phyloP scores from a whole-genome alignment of 2,329 filamentous ascomycete genomes.

The Pseudocercospora macadamiae region DNA sequence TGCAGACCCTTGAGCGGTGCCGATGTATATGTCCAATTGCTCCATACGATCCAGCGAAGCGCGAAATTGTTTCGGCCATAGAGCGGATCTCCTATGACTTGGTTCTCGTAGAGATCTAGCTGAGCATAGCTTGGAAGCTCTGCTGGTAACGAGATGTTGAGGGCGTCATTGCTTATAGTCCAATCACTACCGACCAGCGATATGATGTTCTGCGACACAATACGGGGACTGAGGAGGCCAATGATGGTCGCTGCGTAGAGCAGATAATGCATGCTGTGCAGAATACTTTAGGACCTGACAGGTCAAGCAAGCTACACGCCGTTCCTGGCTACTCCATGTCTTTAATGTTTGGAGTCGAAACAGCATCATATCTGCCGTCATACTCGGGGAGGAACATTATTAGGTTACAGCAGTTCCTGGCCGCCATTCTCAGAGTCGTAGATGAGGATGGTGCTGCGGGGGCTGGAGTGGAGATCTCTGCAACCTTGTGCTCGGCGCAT shows the following conservation, averaged over 20 bases:
- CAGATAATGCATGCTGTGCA: constrained; percentile 1
- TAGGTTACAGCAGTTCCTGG: constrained; percentile 11
- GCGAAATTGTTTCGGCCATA: constrained; percentile 63
- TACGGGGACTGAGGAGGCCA: neutral
- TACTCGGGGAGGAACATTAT: constrained; percentile 5
- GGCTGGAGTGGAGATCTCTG: constrained; percentile 2
- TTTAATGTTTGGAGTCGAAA: neutral
- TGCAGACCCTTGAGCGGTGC: constrained; percentile 47
- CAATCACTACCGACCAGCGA: constrained; percentile 44
- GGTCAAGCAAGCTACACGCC: neutral
- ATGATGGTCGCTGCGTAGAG: neutral
- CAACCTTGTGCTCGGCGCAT: neutral
- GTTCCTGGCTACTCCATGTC: neutral
- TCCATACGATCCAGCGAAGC: constrained; percentile 60
- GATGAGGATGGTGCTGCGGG: constrained; percentile 2
- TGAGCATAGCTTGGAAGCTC: constrained; percentile 62
- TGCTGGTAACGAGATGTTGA: constrained; percentile 58
- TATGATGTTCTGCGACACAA: constrained; percentile 39
- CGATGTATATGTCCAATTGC: constrained; percentile 66
- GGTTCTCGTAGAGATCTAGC: constrained; percentile 58
- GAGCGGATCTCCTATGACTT: constrained; percentile 58
- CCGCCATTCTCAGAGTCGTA: constrained; percentile 2
- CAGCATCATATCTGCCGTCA: neutral
- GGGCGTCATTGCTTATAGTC: constrained; percentile 43
- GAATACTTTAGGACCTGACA: neutral